Evolutionary conservation across 345 rosid genomes (phyloP), one percentile per base, ranked within the genome.

Genomic region (Salix arbutifolia): DNA sequence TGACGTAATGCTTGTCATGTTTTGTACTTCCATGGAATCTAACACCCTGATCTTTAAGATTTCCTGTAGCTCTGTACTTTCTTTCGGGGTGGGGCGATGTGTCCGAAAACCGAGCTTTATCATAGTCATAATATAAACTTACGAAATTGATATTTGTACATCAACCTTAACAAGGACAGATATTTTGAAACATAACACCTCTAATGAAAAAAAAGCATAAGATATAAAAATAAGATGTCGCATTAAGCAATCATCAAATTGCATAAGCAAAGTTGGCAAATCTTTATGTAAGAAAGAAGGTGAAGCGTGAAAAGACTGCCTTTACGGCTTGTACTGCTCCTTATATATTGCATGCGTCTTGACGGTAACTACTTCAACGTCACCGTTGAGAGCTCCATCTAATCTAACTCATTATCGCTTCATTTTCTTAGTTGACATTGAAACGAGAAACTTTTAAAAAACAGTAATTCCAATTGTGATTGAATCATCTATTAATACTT

Each of bases 301-400:
- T 37, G 35, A n/a, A 30, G 18, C 28, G 26, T 40, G 2, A 37
- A 35, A 6, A 53, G 33, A 53, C 56, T 26, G 61, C 53, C 28
- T 74, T 35, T 58, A 25, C 38, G 50, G 74, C 65, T 53, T 62
- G 21, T 16, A 30, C 31, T 3, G 53, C 50, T 72, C 60, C 52
- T 38, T 40, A 17, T 26, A 18, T 31, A 28, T 35, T 77, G 87
- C 84, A 78, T 80, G 82, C 26, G 78, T 44, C 78, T 69, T 67
- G 80, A 64, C 40, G 62, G 46, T n/a, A 69, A 80, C 58, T 26
- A 65, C 71, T 69, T 61, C 8, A 46, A 73, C 83, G 85, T 85
- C 88, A 82, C 69, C 13, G 26, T 78, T 65, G 90, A 86, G 83
- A 87, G 87, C 85, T 82, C 83, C 82, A 74, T 86, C 80, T 80